A percentile compares a stretch with the other conserved stretches of the same genome.
These are phyloP conservation scores for Dioszegia aurantiaca DNA, from an alignment of 768 basidiomycete genomes.

Conservation along the genomic window DNA sequence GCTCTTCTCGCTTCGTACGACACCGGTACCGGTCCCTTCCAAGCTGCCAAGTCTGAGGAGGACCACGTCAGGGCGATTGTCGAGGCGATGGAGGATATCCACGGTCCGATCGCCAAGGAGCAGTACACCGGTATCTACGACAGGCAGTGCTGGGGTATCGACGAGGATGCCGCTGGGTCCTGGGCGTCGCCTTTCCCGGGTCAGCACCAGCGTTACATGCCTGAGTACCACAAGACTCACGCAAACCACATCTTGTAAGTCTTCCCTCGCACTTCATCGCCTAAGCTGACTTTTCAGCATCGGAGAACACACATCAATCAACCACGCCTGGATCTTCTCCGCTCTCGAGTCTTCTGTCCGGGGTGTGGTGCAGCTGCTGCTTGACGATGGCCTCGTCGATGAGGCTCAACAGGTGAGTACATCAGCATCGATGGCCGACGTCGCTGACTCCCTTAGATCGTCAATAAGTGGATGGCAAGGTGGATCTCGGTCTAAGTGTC, in stretches of 20 bases:
- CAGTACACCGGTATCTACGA: slow-evolving; percentile 29
- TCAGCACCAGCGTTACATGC: slow-evolving; percentile 12
- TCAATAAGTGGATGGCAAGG: slow-evolving; percentile 15
- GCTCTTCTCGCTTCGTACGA: slow-evolving; percentile 23
- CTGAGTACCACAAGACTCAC: slow-evolving; percentile 12
- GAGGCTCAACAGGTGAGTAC: slow-evolving; percentile 9
- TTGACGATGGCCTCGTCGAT: slow-evolving; percentile 11
- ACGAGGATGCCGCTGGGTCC: slow-evolving; percentile 22
- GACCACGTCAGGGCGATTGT: slow-evolving; percentile 22
- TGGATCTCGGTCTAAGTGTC: slow-evolving; percentile 9
- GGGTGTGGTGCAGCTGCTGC: slow-evolving; percentile 8
- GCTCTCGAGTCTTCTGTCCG: slow-evolving; percentile 11
- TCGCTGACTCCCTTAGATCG: slow-evolving; percentile 5
- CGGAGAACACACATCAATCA: slow-evolving; percentile 11
- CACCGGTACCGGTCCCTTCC: slow-evolving; percentile 21
- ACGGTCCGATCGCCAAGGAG: slow-evolving; percentile 23
- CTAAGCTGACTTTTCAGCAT: not conserved
- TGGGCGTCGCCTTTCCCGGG: slow-evolving; percentile 19
- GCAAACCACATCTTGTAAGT: slow-evolving; percentile 8
- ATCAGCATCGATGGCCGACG: not conserved
- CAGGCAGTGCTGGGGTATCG: slow-evolving; percentile 25
- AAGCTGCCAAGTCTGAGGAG: slow-evolving; percentile 19
- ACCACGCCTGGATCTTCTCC: slow-evolving; percentile 11
- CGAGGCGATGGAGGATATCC: slow-evolving; percentile 28
- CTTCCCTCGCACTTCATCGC: not conserved